Percentiles rank a stretch among this genome's conserved stretches.
phyloP scores from a whole-genome alignment of 2,329 filamentous ascomycete species.

The Chaetothyriales sp. region DNA sequence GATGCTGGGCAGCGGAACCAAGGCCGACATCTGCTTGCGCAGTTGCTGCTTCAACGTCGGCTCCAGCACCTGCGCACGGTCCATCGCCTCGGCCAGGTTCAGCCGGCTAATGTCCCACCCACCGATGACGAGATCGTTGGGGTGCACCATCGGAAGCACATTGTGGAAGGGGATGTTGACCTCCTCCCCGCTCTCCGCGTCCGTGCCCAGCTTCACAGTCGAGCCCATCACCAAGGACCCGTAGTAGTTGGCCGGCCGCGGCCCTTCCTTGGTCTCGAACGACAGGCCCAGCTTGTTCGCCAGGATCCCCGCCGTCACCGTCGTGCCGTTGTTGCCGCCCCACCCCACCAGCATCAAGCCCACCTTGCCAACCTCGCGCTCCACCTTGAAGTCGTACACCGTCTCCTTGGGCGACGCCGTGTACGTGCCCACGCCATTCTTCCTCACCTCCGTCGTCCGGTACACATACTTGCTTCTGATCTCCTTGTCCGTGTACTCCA shows the following conservation, averaged over 20 bases:
- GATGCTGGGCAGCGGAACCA: slow-evolving; percentile 83
- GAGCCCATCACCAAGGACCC: slow-evolving; percentile 95
- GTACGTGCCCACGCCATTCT: slow-evolving; percentile 59
- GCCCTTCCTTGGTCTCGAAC: slow-evolving; percentile 90
- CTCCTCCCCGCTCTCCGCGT: slow-evolving; percentile 69
- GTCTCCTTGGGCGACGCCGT: slow-evolving; percentile 78
- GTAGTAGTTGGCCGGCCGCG: slow-evolving; percentile 86
- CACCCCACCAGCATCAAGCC: slow-evolving; percentile 96
- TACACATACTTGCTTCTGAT: slow-evolving; percentile 95
- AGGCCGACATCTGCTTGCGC: slow-evolving; percentile 78
- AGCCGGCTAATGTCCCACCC: slow-evolving; percentile 95
- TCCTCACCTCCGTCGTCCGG: slow-evolving; percentile 74
- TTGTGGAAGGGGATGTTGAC: slow-evolving; percentile 94
- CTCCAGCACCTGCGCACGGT: slow-evolving; percentile 87
- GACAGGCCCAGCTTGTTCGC: slow-evolving; percentile 75
- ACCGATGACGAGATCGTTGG: slow-evolving; percentile 86
- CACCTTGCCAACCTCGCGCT: slow-evolving; percentile 81
- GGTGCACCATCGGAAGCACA: slow-evolving; percentile 90
- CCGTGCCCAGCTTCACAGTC: slow-evolving; percentile 88
- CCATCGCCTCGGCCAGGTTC: slow-evolving; percentile 85
- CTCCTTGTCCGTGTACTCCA: slow-evolving; percentile 72
- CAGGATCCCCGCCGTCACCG: slow-evolving; percentile 91
- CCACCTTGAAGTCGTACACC: slow-evolving; percentile 92
- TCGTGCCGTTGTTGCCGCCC: slow-evolving; percentile 97
- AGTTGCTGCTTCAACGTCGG: slow-evolving; percentile 83